Evolutionary conservation across 23 red algal genomes (phyloP).

Genomic region (Chondrus crispus): DNA sequence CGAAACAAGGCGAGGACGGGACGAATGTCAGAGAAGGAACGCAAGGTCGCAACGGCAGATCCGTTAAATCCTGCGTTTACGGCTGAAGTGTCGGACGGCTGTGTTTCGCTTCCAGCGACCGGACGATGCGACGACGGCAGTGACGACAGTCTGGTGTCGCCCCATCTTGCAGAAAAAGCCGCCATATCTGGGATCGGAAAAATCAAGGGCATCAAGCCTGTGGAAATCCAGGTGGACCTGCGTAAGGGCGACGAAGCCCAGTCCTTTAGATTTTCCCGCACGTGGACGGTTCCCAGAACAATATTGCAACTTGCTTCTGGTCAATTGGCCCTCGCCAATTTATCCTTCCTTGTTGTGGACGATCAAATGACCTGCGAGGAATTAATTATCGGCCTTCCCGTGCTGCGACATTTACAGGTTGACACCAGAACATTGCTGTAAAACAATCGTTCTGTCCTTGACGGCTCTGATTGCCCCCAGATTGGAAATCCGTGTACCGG

Average conservation of each 20-base stretch:
- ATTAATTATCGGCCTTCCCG: slow-evolving; percentile 10
- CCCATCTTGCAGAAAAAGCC: neutral
- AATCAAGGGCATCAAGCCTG: neutral
- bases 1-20: neutral
- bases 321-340: neutral
- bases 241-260: slow-evolving; percentile 1
- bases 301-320: neutral
- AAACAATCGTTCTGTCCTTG: slow-evolving; percentile 13
- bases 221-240: neutral
- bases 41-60: neutral
- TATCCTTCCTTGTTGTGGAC: slow-evolving; percentile 2
- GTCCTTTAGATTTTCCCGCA: neutral
- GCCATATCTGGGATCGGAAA: neutral
- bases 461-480: neutral
- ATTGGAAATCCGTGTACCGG: neutral
- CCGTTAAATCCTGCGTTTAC: neutral
- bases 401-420: neutral
- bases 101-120: neutral
- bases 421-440: neutral
- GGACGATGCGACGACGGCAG: neutral
- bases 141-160: neutral
- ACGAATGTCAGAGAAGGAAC: neutral
- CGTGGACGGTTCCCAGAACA: neutral
- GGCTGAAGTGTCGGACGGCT: neutral
- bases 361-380: neutral